Base-by-base conservation (phyloP, 1,284 basidiomycete species). In the Amylostereum chailletii region DNA sequence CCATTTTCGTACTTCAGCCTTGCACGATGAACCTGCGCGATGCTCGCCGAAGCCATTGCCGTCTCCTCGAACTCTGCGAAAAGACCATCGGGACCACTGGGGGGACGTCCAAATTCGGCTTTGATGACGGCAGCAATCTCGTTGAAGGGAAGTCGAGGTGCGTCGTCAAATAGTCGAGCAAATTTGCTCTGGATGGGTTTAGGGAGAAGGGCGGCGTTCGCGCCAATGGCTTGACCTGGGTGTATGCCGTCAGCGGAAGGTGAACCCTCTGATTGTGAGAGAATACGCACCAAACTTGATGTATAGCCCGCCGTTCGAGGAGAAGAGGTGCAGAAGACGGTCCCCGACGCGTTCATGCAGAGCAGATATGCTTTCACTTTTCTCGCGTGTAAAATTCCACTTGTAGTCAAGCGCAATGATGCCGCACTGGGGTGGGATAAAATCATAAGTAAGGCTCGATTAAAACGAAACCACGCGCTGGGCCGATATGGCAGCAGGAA, bases 11-110 rank as follows among this genome's bases (percentile, higher is more conserved):
- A 69, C 55, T 73, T 78, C 33, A 91, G 64, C 42, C 75, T 79
- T 2, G 92, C 92, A 37, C 76, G 75, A 61, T 94, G 92, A 0
- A 94, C 92, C 62, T 94, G 92, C 0, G 92, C 92, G 45, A 95
- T 85, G 55, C 86, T 91, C 1, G 92, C 92, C 53, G 86, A 90
- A 0, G 92, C 92, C 0, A 89, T 68, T 0, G 91, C 82, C 3
- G 75, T 62, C 53, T 79, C 74, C 42, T 90, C 84, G 53, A 94
- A 94, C 7, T 75, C 65, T 40, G 83, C 82, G 58, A 94, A 95
- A 0, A 91, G 66, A 26, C 87, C 87, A 33, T 76, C 74, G 0
- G 86, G 84, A 0, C 81, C 79, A 39, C 72, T 65, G 1, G 79
- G 82, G 1, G 75, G 74, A 2, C 76, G 70, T 0, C 81, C 80